Evolutionary conservation across 805 yeast species (phyloP).

Genomic region (Candida ortonii): DNA sequence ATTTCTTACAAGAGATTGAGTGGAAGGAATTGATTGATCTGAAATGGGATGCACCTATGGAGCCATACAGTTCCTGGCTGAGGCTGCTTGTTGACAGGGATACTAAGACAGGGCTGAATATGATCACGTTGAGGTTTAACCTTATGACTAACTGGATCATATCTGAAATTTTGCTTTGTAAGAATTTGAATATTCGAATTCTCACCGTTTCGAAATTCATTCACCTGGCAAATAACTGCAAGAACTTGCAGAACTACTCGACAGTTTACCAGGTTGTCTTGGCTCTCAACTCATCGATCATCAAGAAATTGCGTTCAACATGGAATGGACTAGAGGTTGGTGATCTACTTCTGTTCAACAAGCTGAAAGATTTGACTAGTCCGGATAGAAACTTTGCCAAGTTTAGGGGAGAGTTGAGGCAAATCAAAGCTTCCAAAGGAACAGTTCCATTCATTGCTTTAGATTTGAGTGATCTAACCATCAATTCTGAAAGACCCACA

Average conservation of each 20-base stretch:
- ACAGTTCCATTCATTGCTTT: conserved; percentile 89
- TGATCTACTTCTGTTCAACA: conserved; percentile 64
- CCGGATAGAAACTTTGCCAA: conserved; percentile 71
- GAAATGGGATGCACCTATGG: conserved; percentile 64
- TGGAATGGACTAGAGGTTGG: conserved; percentile 75
- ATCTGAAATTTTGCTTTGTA: conserved; percentile 78
- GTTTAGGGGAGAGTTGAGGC: conserved; percentile 59
- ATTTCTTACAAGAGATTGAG: conserved; percentile 78
- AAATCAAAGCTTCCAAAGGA: conserved; percentile 61
- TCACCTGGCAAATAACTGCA: conserved; percentile 78
- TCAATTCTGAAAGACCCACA: conserved; percentile 64
- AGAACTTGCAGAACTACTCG: conserved; percentile 72
- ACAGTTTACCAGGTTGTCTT: conserved; percentile 84
- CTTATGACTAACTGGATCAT: conserved; percentile 88
- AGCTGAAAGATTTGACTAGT: conserved; percentile 67
- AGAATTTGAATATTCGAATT: conserved; percentile 54
- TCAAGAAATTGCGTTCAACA: conserved; percentile 59
- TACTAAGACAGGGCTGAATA: conserved; percentile 62
- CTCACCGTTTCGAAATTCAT: conserved; percentile 80
- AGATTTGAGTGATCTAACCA: conserved; percentile 76
- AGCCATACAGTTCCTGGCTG: conserved; percentile 80
- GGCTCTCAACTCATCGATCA: conserved; percentile 68
- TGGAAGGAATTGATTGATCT: conserved; percentile 86
- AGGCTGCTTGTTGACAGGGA: conserved; percentile 57
- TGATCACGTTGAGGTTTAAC: conserved; percentile 83